Base-by-base conservation (phyloP, 805 yeast species). In the Nakazawaea ishiwadae region DNA sequence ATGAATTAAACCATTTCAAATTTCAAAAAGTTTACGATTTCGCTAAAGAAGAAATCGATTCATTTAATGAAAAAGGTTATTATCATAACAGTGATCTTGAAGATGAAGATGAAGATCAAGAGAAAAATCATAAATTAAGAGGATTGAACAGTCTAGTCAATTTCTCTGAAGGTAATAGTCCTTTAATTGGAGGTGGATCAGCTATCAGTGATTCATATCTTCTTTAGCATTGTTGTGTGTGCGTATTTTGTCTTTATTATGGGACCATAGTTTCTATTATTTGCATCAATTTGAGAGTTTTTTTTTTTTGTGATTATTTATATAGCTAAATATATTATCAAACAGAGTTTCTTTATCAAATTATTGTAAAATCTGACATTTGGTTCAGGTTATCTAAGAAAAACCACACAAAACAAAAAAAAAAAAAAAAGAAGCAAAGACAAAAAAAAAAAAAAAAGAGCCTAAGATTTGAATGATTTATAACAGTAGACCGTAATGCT, bases 1-100 rank as follows among this genome's bases (percentile, higher is more conserved):
- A 62, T 42, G 54, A 53, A 27, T 44, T 54, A 18, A 60, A 62
- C 44, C 49, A 58, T 28, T 48, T 53, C 44, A 46, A 51, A 20
- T 63, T 63, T 33, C 32, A 40, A 3, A 45, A 49, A 24, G 50
- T 59, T 30, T 52, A 49, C 36, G 51, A 51, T 9, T 51, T 47
- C 17, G 37, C 62, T 37, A 47, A 48, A 31, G 45, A 46, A 14
- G 64, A 62, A 44, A 48, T 60, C 18, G 51, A 55, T 15, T 42
- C 46, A 17, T 60, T 54, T 41, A 47, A 53, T 33, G 44, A 39
- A 41, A 30, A 48, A 51, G 15, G 47, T 43, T 15, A 40, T 49
- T 14, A 47, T 24, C 16, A 31, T 7, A 34, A 21, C 15, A 39
- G 40, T 7, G 15, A 30, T 16, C n/a, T 21, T 4, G 44, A 34